These are phyloP conservation scores for Solanum virginianum DNA, from an alignment of 257 asterid species.

Conservation along the genomic window DNA sequence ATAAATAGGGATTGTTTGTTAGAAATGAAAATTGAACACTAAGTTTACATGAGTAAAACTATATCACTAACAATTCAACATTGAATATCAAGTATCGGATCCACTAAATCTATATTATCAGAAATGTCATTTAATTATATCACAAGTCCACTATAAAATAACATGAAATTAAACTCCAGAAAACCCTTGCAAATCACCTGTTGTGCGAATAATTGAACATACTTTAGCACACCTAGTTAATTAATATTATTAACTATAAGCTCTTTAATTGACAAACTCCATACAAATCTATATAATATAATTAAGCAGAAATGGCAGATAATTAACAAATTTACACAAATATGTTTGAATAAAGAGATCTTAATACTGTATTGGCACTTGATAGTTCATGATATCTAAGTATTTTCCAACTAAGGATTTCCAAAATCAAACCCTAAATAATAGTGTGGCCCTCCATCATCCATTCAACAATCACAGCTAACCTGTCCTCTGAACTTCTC, in stretches of 20 bases:
- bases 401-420: not conserved
- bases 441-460: not conserved
- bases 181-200: not conserved
- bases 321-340: not conserved
- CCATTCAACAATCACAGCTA: not conserved
- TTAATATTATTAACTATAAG: not conserved
- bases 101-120: not conserved
- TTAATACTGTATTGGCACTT: not conserved
- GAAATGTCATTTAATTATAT: not conserved
- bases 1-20: not conserved
- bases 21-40: not conserved
- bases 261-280: not conserved
- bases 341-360: not conserved
- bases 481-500: not conserved
- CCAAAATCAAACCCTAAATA: not conserved
- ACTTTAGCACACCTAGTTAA: not conserved
- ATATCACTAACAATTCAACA: not conserved
- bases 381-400: not conserved
- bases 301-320: not conserved
- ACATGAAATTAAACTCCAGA: not conserved
- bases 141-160: not conserved
- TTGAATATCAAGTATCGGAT: not conserved
- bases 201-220: not conserved
- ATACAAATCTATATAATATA: not conserved
- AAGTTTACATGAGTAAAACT: not conserved